Base-by-base conservation (phyloP, 2,329 filamentous ascomycete genomes). In the Epichloe sibirici region DNA sequence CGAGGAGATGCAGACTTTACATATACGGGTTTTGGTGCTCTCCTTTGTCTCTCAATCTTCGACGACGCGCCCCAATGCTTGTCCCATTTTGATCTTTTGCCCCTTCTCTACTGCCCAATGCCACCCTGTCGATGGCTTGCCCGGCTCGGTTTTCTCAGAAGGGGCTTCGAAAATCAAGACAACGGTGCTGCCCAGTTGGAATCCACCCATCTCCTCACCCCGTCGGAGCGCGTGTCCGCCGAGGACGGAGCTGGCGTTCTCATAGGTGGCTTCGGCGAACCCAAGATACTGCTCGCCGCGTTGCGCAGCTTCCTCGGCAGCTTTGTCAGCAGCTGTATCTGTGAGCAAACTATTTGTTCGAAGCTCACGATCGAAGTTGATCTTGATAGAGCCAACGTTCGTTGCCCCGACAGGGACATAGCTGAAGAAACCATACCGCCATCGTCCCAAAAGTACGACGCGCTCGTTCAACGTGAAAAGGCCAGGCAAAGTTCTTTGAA, bases 171-270 rank as follows among this genome's bases (percentile, higher is more conserved):
- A 98, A 0, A 98, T 90, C 50, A 98, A 74, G 40, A 98, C 93
- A 59, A 98, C 84, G 1, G 91, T 95, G 66, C 89, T 95, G 21
- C 93, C 93, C 3, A 98, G 76, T 72, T 94, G 89, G 71, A 98
- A 98, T 0, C 93, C 94, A 51, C 93, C 93, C 90, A 98, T 97
- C 69, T 98, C 93, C 65, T 97, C 91, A 38, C 93, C 93, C 45
- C 87, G 78, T 57, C 84, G 81, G 52, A 98, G 72, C 1, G 91
- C 86, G 65, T 97, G 83, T 2, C 94, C 93, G 21, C 82, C 81
- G 0, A 98, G 75, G 2, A 95, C 79, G 3, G 76, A 71, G 62
- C 87, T 94, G 2, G 91, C 88, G 15, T 76, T 77, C 45, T 79
- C 79, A 64, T 98, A 98, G 2, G 86, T 90, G 7, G 93, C 94